Evolutionary conservation across 345 rosid species (phyloP), one percentile per base, ranked within the genome.

Genomic region (Schrenkiella parvula): DNA sequence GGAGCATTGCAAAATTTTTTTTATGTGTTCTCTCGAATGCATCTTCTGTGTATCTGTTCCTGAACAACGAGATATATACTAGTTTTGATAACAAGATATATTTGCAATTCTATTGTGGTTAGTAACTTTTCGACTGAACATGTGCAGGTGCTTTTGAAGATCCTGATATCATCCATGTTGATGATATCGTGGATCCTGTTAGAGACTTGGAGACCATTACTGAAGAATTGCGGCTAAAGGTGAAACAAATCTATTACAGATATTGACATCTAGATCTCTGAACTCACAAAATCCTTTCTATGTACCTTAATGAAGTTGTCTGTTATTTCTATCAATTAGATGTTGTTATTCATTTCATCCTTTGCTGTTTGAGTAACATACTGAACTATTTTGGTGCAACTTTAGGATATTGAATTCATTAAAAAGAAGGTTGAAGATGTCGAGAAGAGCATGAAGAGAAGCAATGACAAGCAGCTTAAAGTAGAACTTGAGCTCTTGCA

Each of bases 371-470:
- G 75, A 23, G 31, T 61, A 44, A 47, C 44, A 8, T 31, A 13
- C 66, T 61, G 55, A 57, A 50, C 71, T 50, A 8, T 48, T 32
- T 52, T 72, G 41, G 50, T 56, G 25, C 26, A 47, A 70, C 32
- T 82, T 66, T 57, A 95, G 99, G 99, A 95, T 87, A 71, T 91
- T 75, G 99, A 95, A 70, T 95, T 88, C 52, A 68, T 88, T 69
- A 91, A 84, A 66, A 91, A 83, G 70, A 95, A 80, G 82, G 48
- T 91, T 56, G 98, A 95, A 62, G 98, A 95, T 82, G 54, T 91
- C 3, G 96, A 91, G 79, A 95, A 91, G 88, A 89, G 96, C 93
- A 88, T 95, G 98, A 95, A 89, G 84, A 89, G 97, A 85, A 95
- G 99, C 93, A 95, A 95, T 73, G 97, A 95, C 82, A 91, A 95